A percentile compares a stretch with the other conserved stretches of the same genome.
Conservation (phyloP, 1,139 yeast genomes). For the Geotrichum reessii region DNA sequence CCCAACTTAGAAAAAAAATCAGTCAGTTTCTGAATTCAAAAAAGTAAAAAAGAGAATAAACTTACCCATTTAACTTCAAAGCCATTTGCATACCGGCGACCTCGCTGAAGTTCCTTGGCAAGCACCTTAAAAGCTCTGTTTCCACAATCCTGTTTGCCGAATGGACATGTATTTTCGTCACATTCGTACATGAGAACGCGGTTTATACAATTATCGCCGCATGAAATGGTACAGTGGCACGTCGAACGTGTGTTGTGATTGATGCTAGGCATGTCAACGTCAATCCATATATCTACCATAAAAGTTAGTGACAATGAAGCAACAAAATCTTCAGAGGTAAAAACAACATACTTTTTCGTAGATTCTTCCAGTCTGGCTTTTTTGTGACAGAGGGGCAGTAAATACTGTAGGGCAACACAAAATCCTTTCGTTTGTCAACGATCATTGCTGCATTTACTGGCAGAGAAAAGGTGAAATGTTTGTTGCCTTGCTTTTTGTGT, state of each 20-base stretch:
- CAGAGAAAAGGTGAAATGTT: slow-evolving; percentile 24
- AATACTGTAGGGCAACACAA: slow-evolving; percentile 35
- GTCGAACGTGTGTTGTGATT: slow-evolving; percentile 23
- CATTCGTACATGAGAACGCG: slow-evolving; percentile 37
- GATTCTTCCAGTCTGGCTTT: slow-evolving; percentile 33
- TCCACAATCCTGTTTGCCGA: slow-evolving; percentile 37
- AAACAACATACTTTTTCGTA: slow-evolving; percentile 27
- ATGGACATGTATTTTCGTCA: slow-evolving; percentile 34
- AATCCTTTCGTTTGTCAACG: slow-evolving; percentile 23
- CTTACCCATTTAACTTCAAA: slow-evolving; percentile 33
- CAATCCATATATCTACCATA: slow-evolving; percentile 26
- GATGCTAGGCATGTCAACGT: slow-evolving; percentile 25
- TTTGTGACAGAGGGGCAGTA: slow-evolving; percentile 34
- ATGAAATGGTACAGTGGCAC: slow-evolving; percentile 33
- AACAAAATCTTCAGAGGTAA: not conserved
- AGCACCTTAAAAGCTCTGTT: slow-evolving; percentile 35
- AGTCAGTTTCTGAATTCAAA: not conserved
- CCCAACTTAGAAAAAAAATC: slow-evolving; percentile 24
- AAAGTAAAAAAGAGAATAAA: not conserved
- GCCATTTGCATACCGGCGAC: slow-evolving; percentile 32
- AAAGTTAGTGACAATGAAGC: not conserved
- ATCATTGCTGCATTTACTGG: slow-evolving; percentile 22
- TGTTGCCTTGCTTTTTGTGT: slow-evolving; percentile 7
- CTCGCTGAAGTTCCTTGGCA: slow-evolving; percentile 21
- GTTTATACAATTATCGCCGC: slow-evolving; percentile 36